Evolutionary conservation across 176 grass and related monocot species (phyloP), one percentile per base, ranked within the genome.

Genomic region (Musa itinerans): DNA sequence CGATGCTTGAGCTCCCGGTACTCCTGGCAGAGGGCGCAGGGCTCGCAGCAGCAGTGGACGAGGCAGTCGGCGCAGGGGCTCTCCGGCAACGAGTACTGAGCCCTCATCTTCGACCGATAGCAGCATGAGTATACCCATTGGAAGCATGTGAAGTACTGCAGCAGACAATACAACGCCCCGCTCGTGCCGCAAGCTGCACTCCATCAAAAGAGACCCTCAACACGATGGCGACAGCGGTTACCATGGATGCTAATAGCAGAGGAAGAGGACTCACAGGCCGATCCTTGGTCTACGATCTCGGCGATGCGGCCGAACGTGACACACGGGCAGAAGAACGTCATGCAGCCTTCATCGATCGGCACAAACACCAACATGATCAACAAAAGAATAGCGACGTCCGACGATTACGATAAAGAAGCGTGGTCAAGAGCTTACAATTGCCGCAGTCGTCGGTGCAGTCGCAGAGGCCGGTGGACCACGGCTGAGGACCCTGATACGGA

Each of bases 311-410:
- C 92, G 69, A 96, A 92, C 2, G 86, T 89, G 63, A 96, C 74
- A 82, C 86, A 92, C 1, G 86, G 92, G 82, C 86, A 96, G 15
- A 83, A 89, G 11, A 14, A 89, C 1, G 92, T 88, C 51, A 92
- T 0, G 77, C 84, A 96, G 11, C 83, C 89, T 85, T 67, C 68
- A 52, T 65, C 54, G 26, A 65, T 43, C 34, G 34, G 34, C 0
- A 76, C 53, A 20, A 73, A 17, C 13, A 83, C 0, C 20, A 72
- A 4, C 13, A 68, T 1, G 52, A 10, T 34, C 73, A 49, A 69
- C 25, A 72, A 64, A 78, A 17, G 20, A n/a, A 16, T 54, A 9
- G 51, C 11, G 8, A 26, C 10, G 67, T 61, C 2, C 2, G 50
- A 16, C 2, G 10, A 9, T 6, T 55, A 34, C 8, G 19, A 52